Evolutionary conservation across 352 stramenopile species (phyloP).

Genomic region (Plasmopara muralis): DNA sequence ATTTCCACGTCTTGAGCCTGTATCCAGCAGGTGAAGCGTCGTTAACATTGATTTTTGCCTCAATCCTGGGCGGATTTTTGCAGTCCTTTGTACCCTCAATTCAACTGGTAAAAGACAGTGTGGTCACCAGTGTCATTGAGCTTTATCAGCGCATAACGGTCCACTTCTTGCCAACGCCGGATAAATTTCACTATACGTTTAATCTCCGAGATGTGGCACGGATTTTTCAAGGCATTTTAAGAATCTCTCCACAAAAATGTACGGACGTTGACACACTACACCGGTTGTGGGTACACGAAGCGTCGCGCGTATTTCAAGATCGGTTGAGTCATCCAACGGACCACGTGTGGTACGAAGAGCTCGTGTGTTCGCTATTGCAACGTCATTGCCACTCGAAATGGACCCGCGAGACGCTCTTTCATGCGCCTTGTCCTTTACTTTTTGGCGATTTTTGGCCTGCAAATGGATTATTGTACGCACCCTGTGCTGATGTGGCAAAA

Average conservation of each 20-base stretch:
- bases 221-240: slow-evolving; percentile 94
- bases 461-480: slow-evolving; percentile 80
- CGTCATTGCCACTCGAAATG: slow-evolving; percentile 75
- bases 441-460: slow-evolving; percentile 91
- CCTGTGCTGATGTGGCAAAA: slow-evolving; percentile 73
- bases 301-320: slow-evolving; percentile 90
- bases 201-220: slow-evolving; percentile 95
- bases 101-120: slow-evolving; percentile 62
- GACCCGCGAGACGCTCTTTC: slow-evolving; percentile 81
- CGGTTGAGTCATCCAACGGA: slow-evolving; percentile 85
- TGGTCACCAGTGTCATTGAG: slow-evolving; percentile 89
- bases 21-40: slow-evolving; percentile 82
- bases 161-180: slow-evolving; percentile 89
- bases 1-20: slow-evolving; percentile 95
- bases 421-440: slow-evolving; percentile 75
- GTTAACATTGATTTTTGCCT: slow-evolving; percentile 90
- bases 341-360: slow-evolving; percentile 88
- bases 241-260: slow-evolving; percentile 86
- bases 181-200: slow-evolving; percentile 93
- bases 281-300: slow-evolving; percentile 90
- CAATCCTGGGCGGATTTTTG: slow-evolving; percentile 91
- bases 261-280: slow-evolving; percentile 78
- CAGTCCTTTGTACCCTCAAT: slow-evolving; percentile 84
- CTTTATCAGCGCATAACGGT: slow-evolving; percentile 91
- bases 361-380: slow-evolving; percentile 76